Evolutionary conservation across 2,329 filamentous ascomycete genomes (phyloP).

Genomic region (Cercospora sp.): DNA sequence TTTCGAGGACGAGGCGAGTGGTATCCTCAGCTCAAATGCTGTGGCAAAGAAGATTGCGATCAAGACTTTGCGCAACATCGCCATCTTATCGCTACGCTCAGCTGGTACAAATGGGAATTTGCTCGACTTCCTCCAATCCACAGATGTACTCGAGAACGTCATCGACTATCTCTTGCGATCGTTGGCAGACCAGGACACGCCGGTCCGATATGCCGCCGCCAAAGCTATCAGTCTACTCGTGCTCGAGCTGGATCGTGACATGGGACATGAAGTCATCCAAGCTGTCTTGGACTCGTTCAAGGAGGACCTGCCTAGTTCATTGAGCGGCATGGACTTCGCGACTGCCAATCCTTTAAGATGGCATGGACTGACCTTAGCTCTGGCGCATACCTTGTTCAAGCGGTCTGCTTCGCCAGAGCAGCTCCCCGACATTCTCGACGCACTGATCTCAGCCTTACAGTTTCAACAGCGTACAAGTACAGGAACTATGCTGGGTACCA

Average conservation of each 20-base stretch:
- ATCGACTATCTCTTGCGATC: constrained; percentile 79
- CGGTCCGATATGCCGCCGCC: constrained; percentile 84
- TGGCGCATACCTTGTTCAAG: constrained; percentile 83
- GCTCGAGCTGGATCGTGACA: constrained; percentile 72
- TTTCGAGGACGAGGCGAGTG: constrained; percentile 53
- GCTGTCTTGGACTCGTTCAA: constrained; percentile 71
- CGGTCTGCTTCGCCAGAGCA: constrained; percentile 72
- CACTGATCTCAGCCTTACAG: constrained; percentile 73
- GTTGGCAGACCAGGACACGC: constrained; percentile 84
- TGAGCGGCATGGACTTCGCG: constrained; percentile 59
- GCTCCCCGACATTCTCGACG: constrained; percentile 72
- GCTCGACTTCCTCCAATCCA: constrained; percentile 39
- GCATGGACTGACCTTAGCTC: constrained; percentile 87
- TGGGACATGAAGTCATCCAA: constrained; percentile 85
- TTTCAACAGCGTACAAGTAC: constrained; percentile 88
- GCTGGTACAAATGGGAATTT: constrained; percentile 29
- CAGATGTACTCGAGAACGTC: constrained; percentile 65
- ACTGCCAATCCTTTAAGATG: constrained; percentile 80
- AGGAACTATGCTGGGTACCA: constrained; percentile 81
- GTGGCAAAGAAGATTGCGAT: constrained; percentile 78
- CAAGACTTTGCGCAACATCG: constrained; percentile 77
- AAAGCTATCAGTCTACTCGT: constrained; percentile 89
- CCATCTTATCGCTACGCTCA: constrained; percentile 61
- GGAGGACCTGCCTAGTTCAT: constrained; percentile 59
- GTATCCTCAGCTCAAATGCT: constrained; percentile 68